Base-by-base conservation (phyloP, 176 grass and related monocot genomes). In the Raddia distichophylla region DNA sequence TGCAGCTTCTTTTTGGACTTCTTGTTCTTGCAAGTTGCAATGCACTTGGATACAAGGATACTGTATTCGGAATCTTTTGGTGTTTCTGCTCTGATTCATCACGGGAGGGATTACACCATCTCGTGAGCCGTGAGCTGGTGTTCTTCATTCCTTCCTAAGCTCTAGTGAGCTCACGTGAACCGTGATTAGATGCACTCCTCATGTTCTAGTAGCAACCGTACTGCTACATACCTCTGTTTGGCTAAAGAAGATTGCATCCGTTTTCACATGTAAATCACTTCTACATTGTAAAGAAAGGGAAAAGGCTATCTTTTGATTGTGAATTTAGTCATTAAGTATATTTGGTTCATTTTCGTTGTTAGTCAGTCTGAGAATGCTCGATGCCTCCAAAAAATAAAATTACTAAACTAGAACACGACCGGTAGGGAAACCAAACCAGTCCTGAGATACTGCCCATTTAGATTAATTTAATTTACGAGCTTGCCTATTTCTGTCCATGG, bases 91-190 rank as follows among this genome's bases (percentile, higher is more conserved):
- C 62, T 13, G 54, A 79, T 35, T 80, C 13, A 47, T 20, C 12
- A 19, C 22, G 40, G 52, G 2, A 16, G 37, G 34, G 69, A 75
- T 22, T 22, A 34, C 10, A 35, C 20, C n/a, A 4, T 69, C 68
- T 73, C 16, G 52, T 68, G 32, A 32, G 34, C 32, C 69, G 67
- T 84, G 8, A 60, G 45, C 6, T 49, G 4, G 8, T 56, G 49
- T 76, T 80, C 57, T 59, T 71, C 32, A 46, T 84, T 75, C 35
- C 12, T 68, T 17, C n/a, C 15, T 18, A 15, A 27, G 60, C 61
- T 70, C 18, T 60, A 48, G 11, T 10, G 13, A 50, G 11, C 42
- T 71, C 45, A 70, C 45, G 44, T 49, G 68, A 19, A 12, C 13
- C 8, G 45, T 40, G 37, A 40, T 40, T 69, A 34, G 54, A 40